Base-by-base conservation (phyloP, 164 flowering plant genomes). In the Buxus sempervirens region DNA sequence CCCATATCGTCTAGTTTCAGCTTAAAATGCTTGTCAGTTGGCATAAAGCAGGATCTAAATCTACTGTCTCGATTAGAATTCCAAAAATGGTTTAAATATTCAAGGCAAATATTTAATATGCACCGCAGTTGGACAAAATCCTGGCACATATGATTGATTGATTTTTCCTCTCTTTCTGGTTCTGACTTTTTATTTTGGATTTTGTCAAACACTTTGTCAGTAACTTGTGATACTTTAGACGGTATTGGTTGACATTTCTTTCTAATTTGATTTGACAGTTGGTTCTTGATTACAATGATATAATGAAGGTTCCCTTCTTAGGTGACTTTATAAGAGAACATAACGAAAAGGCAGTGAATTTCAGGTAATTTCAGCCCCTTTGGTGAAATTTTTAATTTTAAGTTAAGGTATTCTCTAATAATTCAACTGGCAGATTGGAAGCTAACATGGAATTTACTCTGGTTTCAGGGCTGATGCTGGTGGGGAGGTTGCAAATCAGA, bases 231-330 rank as follows among this genome's bases (percentile, higher is more conserved):
- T 54, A 19, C n/a, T 28, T 19, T 0, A 10, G 9, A 23, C 25
- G 16, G 6, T 8, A 5, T 1, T 58, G 14, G 16, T 65, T 28
- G 26, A 41, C 48, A 26, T 54, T 42, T 5, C 23, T 68, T 26
- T 21, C 58, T 6, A 8, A 5, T 26, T 32, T 59, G 26, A 25
- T 57, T 24, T 68, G 65, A 67, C 76, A 79, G 82, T 26, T 73
- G 58, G 83, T 86, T 75, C 81, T 91, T 54, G 98, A 93, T 71
- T 86, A 87, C 72, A 64, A 91, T 62, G 98, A 93, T 74, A 55
- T 78, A 45, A 88, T 81, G 84, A 86, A 60, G 53, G 83, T 93
- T 45, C 97, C 97, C 15, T 19, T 84, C 48, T 24, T 84, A 2
- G 83, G 79, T 61, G 87, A 89, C 66, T 66, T 20, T 48, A 69